Percentiles rank a stretch among this genome's conserved stretches.
phyloP scores from a whole-genome alignment of 2,329 filamentous ascomycete species.

The Aplosporella prunicola region DNA sequence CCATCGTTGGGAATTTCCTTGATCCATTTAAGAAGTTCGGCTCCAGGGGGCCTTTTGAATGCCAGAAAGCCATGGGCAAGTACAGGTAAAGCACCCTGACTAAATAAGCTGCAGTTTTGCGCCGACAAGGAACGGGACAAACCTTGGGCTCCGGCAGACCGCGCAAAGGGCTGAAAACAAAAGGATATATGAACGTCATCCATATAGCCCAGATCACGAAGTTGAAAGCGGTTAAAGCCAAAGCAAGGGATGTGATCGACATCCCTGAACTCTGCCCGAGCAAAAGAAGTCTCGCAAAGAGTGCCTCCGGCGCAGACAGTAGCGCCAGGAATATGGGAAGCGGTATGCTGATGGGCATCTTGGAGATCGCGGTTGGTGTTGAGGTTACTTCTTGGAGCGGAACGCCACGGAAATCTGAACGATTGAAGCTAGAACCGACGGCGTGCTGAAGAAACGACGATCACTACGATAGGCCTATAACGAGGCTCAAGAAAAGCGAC shows the following conservation, averaged over 20 bases:
- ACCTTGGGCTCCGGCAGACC: constrained; percentile 27
- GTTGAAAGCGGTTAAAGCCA: constrained; percentile 2
- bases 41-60: constrained; percentile 26
- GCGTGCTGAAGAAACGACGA: too few species aligned
- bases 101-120: background rate
- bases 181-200: constrained; percentile 24
- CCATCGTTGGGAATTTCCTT: constrained; percentile 32
- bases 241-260: constrained; percentile 4
- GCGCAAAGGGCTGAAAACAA: constrained; percentile 30
- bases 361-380: too few species aligned
- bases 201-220: constrained; percentile 6
- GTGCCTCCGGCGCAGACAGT: constrained; percentile 6
- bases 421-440: too few species aligned
- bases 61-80: constrained; percentile 29
- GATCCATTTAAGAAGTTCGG: constrained; percentile 25
- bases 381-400: too few species aligned
- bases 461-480: too few species aligned
- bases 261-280: constrained; percentile 3
- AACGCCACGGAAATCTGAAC: too few species aligned
- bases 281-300: constrained; percentile 6
- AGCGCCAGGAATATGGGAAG: constrained; percentile 3
- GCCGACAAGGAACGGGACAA: background rate
- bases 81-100: constrained; percentile 18
- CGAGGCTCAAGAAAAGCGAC: too few species aligned
- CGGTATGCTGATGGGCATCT: constrained; percentile 5